Base-by-base conservation (phyloP, 2,329 filamentous ascomycete species). In the Stylonectria norvegica region DNA sequence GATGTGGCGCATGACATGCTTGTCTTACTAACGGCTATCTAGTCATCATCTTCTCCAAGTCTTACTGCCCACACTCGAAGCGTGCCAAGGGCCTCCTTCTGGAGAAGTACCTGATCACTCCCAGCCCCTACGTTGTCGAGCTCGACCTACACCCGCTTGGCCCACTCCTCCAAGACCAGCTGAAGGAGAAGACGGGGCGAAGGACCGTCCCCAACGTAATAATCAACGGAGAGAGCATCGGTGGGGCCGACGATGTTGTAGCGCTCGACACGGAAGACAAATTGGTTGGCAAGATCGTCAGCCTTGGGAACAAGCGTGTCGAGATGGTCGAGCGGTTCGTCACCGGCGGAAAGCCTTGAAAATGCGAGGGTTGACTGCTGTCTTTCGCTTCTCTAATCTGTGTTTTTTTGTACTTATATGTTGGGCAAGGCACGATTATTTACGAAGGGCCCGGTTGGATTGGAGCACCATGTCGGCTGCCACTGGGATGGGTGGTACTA, bases 21-120 rank as follows among this genome's bases (percentile, higher is more conserved):
- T 40, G 20, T 45, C 18, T 28, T 38, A 38, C 52, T 48, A 36
- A 39, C 55, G 17, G 6, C 5, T 14, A 11, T 15, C 3, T 50
- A 93, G 89, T 97, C 45, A 86, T 96, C 62, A 88, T 98, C 56
- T 97, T 97, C 70, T 95, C 89, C 49, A 97, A 98, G 67, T 80
- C 86, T 1, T 95, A 91, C 68, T 98, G 93, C 65, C 89, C 86
- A 1, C 84, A 79, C 68, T 96, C 89, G 36, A 85, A 82, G 60
- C 82, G 81, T 53, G 93, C 93, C 32, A 98, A 98, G 68, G 73
- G 75, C 30, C 78, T 97, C 40, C 78, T 98, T 28, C 79, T 95
- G 29, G 80, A 90, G 16, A 83, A 85, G 55, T 97, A 97, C 71
- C 73, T 72, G 39, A 94, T 98, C 60, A 77, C 80, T 1, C 93